Evolutionary conservation across 1,284 basidiomycete genomes (phyloP).

Genomic region (Rhizoctonia solani): DNA sequence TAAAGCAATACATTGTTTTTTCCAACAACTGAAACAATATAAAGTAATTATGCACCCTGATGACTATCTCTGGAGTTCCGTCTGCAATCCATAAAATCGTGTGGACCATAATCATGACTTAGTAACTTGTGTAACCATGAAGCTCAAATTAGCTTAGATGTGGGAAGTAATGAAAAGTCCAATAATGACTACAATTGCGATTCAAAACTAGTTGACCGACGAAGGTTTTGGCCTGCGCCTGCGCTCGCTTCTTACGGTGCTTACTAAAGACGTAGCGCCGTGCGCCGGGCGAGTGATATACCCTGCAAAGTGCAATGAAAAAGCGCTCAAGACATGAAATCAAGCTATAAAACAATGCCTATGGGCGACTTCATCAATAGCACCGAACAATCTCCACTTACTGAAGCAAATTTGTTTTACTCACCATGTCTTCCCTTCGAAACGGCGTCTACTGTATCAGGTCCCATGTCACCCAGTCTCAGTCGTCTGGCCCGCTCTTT

Average conservation of each 20-base stretch:
- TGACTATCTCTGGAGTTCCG: too few relatives aligned
- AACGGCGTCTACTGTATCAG: not conserved
- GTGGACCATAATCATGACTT: too few relatives aligned
- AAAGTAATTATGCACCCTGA: too few relatives aligned
- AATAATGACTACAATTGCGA: not conserved
- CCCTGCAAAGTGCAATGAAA: not conserved
- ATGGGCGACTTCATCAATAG: not conserved
- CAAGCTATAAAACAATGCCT: not conserved
- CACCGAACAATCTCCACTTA: not conserved
- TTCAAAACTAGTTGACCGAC: not conserved
- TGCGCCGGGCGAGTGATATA: too few relatives aligned
- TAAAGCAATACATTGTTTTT: too few relatives aligned
- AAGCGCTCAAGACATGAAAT: not conserved
- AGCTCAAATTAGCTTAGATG: too few relatives aligned
- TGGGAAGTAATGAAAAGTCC: too few relatives aligned
- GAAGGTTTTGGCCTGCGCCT: not conserved
- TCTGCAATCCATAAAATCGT: too few relatives aligned
- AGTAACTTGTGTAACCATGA: too few relatives aligned
- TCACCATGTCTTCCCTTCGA: not conserved
- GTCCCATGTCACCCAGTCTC: too few relatives aligned
- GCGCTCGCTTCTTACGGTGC: not conserved
- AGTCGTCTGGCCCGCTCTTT: not conserved
- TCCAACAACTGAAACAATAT: too few relatives aligned
- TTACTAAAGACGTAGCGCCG: not conserved
- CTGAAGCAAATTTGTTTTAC: not conserved